These are phyloP conservation scores for Grosmannia huntii DNA, from an alignment of 2,329 filamentous ascomycete species.

Conservation along the genomic window DNA sequence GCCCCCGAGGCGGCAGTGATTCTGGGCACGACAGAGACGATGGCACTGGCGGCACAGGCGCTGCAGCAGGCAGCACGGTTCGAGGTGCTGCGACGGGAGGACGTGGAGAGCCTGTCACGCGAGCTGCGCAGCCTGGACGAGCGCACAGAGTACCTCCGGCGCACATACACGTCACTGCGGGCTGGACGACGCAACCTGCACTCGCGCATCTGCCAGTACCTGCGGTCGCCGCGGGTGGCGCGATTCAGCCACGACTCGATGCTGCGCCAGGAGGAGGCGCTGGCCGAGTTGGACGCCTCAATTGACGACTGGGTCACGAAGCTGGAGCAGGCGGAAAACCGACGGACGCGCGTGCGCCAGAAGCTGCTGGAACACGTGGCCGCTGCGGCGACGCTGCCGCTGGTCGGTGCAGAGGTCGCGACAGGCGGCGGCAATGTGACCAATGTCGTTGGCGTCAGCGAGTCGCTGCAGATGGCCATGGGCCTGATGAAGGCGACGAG, in stretches of 20 bases:
- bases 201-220: conserved; percentile 62
- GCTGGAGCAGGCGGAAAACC: conserved; percentile 68
- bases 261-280: conserved; percentile 67
- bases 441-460: conserved; percentile 20
- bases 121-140: conserved; percentile 68
- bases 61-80: conserved; percentile 49
- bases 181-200: conserved; percentile 68
- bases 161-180: conserved; percentile 62
- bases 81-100: conserved; percentile 47
- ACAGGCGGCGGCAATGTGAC: background rate
- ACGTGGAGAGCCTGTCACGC: conserved; percentile 53
- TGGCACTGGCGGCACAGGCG: conserved; percentile 44
- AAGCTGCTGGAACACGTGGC: conserved; percentile 74
- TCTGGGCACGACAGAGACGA: conserved; percentile 35
- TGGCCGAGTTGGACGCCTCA: conserved; percentile 61
- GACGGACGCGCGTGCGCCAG: conserved; percentile 60
- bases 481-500: conserved; percentile 15
- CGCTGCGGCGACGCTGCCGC: conserved; percentile 45
- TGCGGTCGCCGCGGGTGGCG: conserved; percentile 56
- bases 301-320: conserved; percentile 74
- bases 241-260: conserved; percentile 64
- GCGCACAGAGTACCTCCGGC: conserved; percentile 64
- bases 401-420: background rate
- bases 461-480: conserved; percentile 29
- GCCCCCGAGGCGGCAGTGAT: conserved; percentile 37